Evolutionary conservation across 495 filamentous ascomycete species (phyloP).

Genomic region (Melanomma pulvis-pyrius): DNA sequence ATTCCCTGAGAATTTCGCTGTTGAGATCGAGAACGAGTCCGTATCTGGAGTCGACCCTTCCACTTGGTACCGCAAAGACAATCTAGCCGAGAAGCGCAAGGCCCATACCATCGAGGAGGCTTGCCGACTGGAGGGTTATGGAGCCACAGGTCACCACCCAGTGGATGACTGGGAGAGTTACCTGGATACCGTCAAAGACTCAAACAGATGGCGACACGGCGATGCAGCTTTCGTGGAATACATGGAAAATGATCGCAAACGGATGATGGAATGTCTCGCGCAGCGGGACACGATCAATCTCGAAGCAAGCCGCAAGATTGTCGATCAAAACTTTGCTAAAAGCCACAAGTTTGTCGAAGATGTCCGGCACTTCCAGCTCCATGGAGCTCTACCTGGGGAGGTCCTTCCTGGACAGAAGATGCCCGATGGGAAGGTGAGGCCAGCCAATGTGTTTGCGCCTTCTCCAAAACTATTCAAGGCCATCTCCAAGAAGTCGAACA

Average conservation of each 20-base stretch:
- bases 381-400: not conserved
- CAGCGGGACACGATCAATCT: not conserved
- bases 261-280: not conserved
- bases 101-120: not conserved
- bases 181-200: not conserved
- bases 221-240: not conserved
- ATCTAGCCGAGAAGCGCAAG: not conserved
- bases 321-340: not conserved
- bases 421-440: no score
- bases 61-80: not conserved
- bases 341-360: not conserved
- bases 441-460: not conserved
- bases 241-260: not conserved
- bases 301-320: not conserved
- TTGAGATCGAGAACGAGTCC: not conserved
- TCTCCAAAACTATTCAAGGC: not conserved
- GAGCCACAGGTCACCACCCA: not conserved
- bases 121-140: not conserved
- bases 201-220: not conserved
- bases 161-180: not conserved
- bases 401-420: no score
- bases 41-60: not conserved
- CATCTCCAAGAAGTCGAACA: not conserved
- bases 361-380: not conserved
- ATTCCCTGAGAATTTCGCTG: not conserved